Evolutionary conservation across 1,139 yeast species (phyloP).

Genomic region (Taphrina populina): DNA sequence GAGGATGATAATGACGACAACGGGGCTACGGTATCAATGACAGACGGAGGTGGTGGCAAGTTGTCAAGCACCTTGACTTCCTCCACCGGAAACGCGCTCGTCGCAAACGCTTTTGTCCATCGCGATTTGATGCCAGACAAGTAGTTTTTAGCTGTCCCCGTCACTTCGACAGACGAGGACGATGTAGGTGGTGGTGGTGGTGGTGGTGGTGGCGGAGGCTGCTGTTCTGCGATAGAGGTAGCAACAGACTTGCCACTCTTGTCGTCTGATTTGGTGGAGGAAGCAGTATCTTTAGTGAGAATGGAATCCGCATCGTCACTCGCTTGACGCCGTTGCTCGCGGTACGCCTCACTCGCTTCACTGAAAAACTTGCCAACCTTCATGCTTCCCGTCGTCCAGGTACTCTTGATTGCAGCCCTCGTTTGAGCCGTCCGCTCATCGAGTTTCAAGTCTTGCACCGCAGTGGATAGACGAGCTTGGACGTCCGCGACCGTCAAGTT

Average conservation of each 20-base stretch:
- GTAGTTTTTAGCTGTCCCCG: constrained; percentile 5
- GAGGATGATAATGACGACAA: neutral
- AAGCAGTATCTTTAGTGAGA: neutral
- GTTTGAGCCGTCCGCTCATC: constrained; percentile 33
- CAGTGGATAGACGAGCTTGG: constrained; percentile 20
- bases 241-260: constrained; percentile 1
- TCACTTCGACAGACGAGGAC: neutral
- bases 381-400: constrained; percentile 20
- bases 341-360: constrained; percentile 23
- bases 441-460: constrained; percentile 24
- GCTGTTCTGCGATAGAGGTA: neutral
- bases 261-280: constrained; percentile 5
- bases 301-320: neutral
- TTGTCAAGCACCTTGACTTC: neutral
- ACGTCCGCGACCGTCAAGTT: constrained; percentile 32
- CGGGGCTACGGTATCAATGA: constrained; percentile 1
- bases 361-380: constrained; percentile 28
- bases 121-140: constrained; percentile 31
- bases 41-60: constrained; percentile 11
- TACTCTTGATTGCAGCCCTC: constrained; percentile 28
- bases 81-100: neutral
- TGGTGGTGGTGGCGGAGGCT: neutral
- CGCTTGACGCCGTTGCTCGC: constrained; percentile 14
- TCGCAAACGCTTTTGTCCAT: constrained; percentile 15
- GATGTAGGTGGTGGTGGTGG: too few relatives aligned